Percentiles rank a stretch among this genome's conserved stretches.
These are phyloP conservation scores for Arthroderma uncinatum DNA, from an alignment of 2,329 filamentous ascomycete species.

Conservation along the genomic window DNA sequence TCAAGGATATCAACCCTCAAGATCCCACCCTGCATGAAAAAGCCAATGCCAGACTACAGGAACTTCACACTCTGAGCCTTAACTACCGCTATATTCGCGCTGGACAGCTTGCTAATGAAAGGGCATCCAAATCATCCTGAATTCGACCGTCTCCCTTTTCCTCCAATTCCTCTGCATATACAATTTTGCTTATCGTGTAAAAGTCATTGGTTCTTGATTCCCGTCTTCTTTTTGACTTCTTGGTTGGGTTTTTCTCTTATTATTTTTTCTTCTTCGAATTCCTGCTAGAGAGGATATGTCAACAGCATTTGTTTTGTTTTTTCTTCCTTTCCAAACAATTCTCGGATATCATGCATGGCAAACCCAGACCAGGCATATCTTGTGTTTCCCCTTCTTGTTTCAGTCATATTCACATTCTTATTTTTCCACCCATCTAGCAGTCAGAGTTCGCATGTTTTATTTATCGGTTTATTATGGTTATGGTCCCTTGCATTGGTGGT, in stretches of 20 bases:
- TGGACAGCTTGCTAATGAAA: slow-evolving; percentile 29
- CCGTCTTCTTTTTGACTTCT: not conserved
- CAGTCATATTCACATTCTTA: not conserved
- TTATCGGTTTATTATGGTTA: not conserved
- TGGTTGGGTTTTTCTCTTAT: not conserved
- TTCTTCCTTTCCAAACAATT: not conserved
- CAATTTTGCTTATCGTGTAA: not conserved
- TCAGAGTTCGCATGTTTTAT: not conserved
- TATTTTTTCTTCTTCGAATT: not conserved
- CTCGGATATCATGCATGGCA: not conserved
- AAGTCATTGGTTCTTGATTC: not conserved
- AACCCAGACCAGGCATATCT: slow-evolving; percentile 1
- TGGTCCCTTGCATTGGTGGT: slow-evolving; percentile 1
- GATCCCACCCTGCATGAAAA: slow-evolving; percentile 34
- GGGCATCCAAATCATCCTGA: slow-evolving; percentile 3
- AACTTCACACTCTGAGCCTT: slow-evolving; percentile 33
- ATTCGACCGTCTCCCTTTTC: not conserved
- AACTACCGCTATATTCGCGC: slow-evolving; percentile 35
- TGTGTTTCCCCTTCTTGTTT: not conserved
- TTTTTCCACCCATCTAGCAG: not conserved
- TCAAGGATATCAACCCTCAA: slow-evolving; percentile 30
- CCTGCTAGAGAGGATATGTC: not conserved
- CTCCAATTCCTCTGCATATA: not conserved
- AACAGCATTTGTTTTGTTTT: not conserved
- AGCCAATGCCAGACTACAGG: slow-evolving; percentile 36